These are phyloP conservation scores for Salix udensis DNA, from an alignment of 345 rosid genomes.

Conservation along the genomic window DNA sequence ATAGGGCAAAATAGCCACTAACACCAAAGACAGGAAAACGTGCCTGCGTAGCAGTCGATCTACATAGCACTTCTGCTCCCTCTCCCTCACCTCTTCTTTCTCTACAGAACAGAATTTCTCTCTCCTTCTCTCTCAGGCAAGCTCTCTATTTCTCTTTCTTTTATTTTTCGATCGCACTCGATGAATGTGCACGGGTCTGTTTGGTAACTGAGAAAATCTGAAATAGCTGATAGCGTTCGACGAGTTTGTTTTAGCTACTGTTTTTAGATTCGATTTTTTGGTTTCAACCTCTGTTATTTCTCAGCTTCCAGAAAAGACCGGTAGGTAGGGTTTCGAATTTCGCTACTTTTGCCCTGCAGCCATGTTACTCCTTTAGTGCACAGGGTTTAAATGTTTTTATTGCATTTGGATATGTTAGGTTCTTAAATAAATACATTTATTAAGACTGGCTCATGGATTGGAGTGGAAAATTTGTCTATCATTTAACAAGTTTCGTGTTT, in stretches of 20 bases:
- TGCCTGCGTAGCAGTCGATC: slow-evolving; percentile 13
- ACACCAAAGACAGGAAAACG: neutral
- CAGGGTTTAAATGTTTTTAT: neutral
- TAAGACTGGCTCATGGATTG: neutral
- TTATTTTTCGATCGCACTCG: neutral
- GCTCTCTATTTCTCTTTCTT: neutral
- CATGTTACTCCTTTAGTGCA: neutral
- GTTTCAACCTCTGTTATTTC: neutral
- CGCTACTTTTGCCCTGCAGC: neutral
- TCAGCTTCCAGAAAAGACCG: neutral
- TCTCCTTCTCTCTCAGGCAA: slow-evolving; percentile 6
- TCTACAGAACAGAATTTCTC: neutral
- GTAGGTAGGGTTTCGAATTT: slow-evolving; percentile 15
- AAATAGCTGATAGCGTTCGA: neutral
- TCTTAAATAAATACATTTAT: neutral
- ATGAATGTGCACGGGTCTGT: neutral
- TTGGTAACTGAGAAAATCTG: neutral
- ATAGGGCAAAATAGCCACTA: slow-evolving; percentile 10
- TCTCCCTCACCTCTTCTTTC: neutral
- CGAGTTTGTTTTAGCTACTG: neutral
- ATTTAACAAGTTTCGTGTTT: neutral
- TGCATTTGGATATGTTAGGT: neutral
- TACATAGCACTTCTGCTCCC: no score
- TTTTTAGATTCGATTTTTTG: neutral
- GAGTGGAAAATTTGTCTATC: neutral